Evolutionary conservation across 2,329 filamentous ascomycete genomes (phyloP), one percentile per base, ranked within the genome.

Genomic region (Claviceps digitariae): DNA sequence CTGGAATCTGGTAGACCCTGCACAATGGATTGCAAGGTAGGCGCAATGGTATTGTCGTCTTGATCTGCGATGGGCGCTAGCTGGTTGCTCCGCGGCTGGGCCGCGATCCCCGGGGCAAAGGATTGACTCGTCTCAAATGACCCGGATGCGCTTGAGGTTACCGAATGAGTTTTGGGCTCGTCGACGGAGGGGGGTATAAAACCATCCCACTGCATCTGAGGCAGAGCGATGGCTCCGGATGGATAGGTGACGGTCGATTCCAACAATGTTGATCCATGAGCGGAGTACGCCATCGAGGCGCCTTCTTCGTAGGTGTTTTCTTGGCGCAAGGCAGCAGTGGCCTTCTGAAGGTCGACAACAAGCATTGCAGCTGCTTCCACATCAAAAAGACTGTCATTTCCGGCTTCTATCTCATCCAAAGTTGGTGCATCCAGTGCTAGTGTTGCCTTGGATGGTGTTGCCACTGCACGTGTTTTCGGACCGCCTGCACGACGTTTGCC

Each of bases 291-390:
- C 67, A 86, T 83, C 64, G 81, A 78, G 34, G 77, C 72, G 65
- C 69, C 74, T 57, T 75, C 72, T 57, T 81, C 79, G 63, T 75
- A 83, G 50, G 77, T 73, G 60, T 73, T 75, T 57, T 73, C 74
- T 59, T 74, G 71, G 54, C 80, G 78, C 70, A 82, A 88, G 62
- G 82, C 82, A 36, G 77, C 76, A 45, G 90, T 91, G 63, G 78
- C 90, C 76, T 96, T 96, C 75, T 96, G 91, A 67, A 97, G 86
- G 73, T 97, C 90, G 67, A 91, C 93, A 75, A 98, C 94, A 69
- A 98, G 82, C 89, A 97, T 96, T 61, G 93, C 93, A 61, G 93
- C 93, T 63, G 91, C 90, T 77, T 98, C 91, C 65, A 96, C 86
- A 68, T 96, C 93, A 66, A 96, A 90, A 72, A 91, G 86, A 67